Evolutionary conservation across 169 alveolate genomes (phyloP).

Genomic region (Eimeria sp.): DNA sequence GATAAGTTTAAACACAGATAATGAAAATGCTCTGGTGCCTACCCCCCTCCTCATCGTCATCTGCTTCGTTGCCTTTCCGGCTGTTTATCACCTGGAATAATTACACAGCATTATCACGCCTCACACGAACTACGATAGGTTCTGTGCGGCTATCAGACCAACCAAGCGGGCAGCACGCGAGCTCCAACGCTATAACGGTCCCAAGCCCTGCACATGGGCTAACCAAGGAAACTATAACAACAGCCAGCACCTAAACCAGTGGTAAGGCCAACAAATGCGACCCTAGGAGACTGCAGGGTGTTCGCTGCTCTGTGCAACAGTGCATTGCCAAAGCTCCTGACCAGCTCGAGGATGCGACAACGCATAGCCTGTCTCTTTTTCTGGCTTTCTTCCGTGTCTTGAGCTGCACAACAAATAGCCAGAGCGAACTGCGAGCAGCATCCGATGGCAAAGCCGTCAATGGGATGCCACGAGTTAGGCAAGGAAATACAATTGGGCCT

Average conservation of each 20-base stretch:
- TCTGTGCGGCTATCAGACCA: background rate
- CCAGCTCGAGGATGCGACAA: conserved; percentile 52
- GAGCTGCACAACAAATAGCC: conserved; percentile 24
- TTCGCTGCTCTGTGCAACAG: background rate
- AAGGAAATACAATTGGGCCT: background rate
- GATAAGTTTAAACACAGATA: background rate
- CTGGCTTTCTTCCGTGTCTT: conserved; percentile 71
- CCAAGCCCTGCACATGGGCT: too few species aligned
- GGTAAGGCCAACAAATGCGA: background rate
- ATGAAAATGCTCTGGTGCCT: background rate
- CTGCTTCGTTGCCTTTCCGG: conserved; percentile 31
- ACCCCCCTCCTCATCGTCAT: conserved; percentile 47
- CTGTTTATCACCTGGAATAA: conserved; percentile 28
- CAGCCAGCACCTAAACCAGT: background rate
- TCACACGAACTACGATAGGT: background rate
- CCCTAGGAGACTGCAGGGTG: background rate
- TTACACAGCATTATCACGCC: background rate
- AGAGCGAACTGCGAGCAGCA: background rate
- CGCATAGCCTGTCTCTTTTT: conserved; percentile 62
- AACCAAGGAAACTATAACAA: background rate
- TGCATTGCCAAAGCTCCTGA: background rate
- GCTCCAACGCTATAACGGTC: background rate
- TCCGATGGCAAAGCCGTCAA: background rate
- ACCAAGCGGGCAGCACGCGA: background rate
- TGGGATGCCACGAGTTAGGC: background rate